phyloP scores from a whole-genome alignment of 2,329 filamentous ascomycete species.

The Cladobotryum mycophilum region DNA sequence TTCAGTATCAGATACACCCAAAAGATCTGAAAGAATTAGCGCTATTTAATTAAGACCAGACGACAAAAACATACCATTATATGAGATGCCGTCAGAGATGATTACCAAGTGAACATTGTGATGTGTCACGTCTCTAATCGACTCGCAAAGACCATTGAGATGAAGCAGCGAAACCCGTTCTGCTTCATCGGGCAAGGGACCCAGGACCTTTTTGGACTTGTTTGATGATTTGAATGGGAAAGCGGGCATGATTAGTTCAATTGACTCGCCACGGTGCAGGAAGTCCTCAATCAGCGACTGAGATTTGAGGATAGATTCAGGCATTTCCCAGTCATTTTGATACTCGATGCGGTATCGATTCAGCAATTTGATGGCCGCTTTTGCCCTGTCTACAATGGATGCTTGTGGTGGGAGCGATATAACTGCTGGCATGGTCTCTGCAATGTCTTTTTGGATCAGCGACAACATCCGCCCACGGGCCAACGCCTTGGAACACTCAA shows the following conservation, averaged over 20 bases:
- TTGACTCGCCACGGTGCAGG: not conserved
- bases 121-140: constrained; percentile 31
- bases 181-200: constrained; percentile 34
- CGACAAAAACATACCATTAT: constrained; percentile 21
- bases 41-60: constrained; percentile 2
- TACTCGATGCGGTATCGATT: constrained; percentile 5
- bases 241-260: constrained; percentile 12
- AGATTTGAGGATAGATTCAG: not conserved
- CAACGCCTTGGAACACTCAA: no score
- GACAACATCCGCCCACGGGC: no score
- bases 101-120: constrained; percentile 35
- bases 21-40: constrained; percentile 33
- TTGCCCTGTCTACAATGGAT: not conserved
- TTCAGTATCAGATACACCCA: constrained; percentile 33
- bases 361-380: not conserved
- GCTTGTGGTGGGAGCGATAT: no score
- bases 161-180: constrained; percentile 35
- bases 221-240: constrained; percentile 20
- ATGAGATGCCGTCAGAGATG: constrained; percentile 26
- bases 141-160: constrained; percentile 33
- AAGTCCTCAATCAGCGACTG: not conserved
- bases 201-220: constrained; percentile 25
- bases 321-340: constrained; percentile 4
- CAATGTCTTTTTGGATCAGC: no score
- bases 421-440: no score